Evolutionary conservation across 140 eudicot genomes (phyloP).

Genomic region (Senecio squalidus): DNA sequence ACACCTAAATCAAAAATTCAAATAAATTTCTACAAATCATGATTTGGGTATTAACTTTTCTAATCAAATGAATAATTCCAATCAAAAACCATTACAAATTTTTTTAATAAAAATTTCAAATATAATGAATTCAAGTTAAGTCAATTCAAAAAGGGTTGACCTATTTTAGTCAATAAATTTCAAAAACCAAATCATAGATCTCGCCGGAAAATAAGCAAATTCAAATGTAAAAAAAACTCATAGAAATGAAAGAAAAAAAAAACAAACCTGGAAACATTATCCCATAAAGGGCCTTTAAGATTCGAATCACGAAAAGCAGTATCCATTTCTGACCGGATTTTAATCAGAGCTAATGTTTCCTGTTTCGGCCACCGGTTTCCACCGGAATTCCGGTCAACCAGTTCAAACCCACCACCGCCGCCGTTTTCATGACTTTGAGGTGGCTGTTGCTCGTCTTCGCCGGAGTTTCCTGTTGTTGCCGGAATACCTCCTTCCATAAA

Average conservation of each 20-base stretch:
- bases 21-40: not conserved
- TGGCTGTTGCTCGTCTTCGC: constrained; percentile 2
- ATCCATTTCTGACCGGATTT: constrained; percentile 49
- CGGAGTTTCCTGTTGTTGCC: constrained; percentile 15
- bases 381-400: constrained; percentile 28
- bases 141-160: constrained; percentile 23
- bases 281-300: constrained; percentile 36
- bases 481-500: constrained; percentile 25
- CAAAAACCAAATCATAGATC: constrained; percentile 15
- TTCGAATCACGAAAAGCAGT: constrained; percentile 44
- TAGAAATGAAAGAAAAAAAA: not conserved
- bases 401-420: constrained; percentile 16
- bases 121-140: not conserved
- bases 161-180: constrained; percentile 3
- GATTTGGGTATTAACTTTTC: not conserved
- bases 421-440: constrained; percentile 19
- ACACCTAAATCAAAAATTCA: not conserved
- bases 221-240: constrained; percentile 2
- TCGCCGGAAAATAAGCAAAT: constrained; percentile 21
- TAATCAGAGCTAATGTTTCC: constrained; percentile 38
- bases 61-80: not conserved
- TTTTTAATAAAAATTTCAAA: not conserved
- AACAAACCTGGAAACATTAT: constrained; percentile 34
- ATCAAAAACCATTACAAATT: not conserved
- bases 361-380: constrained; percentile 43